Percentiles rank a stretch among this genome's conserved stretches.
phyloP scores from a whole-genome alignment of 2,329 filamentous ascomycete species.

The Hymenoscyphus infarciens region DNA sequence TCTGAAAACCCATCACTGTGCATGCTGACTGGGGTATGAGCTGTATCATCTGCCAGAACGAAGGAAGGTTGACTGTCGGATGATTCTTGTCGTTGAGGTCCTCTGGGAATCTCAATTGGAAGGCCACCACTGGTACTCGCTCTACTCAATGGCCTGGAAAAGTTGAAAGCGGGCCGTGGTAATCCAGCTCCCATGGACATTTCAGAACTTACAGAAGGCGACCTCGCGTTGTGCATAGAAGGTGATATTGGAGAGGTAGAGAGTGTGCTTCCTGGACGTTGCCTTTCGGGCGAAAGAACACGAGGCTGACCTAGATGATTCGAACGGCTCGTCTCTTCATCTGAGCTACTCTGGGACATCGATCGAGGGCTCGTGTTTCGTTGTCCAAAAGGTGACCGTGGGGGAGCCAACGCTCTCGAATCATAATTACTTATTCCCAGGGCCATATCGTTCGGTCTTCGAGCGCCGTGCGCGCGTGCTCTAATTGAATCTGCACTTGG shows the following conservation, averaged over 20 bases:
- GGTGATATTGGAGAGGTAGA: conserved; percentile 45
- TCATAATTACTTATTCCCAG: conserved; percentile 35
- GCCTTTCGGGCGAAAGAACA: conserved; percentile 67
- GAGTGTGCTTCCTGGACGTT: conserved; percentile 67
- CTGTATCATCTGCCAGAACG: conserved; percentile 61
- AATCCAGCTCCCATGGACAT: conserved; percentile 60
- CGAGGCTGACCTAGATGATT: conserved; percentile 40
- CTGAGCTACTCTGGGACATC: conserved; percentile 62
- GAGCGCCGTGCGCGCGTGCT: conserved; percentile 22
- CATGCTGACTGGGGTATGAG: conserved; percentile 69
- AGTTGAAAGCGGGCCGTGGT: conserved; percentile 80
- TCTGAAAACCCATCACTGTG: conserved; percentile 66
- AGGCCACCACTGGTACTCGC: conserved; percentile 53
- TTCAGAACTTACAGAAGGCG: conserved; percentile 82
- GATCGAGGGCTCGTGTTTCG: conserved; percentile 57
- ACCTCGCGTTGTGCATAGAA: conserved; percentile 60
- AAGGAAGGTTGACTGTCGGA: conserved; percentile 63
- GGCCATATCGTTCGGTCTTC: conserved; percentile 25
- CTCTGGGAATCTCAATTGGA: conserved; percentile 28
- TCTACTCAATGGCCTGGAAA: conserved; percentile 83
- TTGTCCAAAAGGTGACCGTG: conserved; percentile 42
- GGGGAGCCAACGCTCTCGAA: conserved; percentile 42
- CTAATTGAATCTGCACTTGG: conserved; percentile 32
- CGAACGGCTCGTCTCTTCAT: conserved; percentile 50
- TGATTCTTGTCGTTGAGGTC: conserved; percentile 58